A percentile compares a stretch with the other conserved stretches of the same genome.
Evolutionary conservation across 2,329 filamentous ascomycete genomes (phyloP).

Genomic region (Botrytis fabae): DNA sequence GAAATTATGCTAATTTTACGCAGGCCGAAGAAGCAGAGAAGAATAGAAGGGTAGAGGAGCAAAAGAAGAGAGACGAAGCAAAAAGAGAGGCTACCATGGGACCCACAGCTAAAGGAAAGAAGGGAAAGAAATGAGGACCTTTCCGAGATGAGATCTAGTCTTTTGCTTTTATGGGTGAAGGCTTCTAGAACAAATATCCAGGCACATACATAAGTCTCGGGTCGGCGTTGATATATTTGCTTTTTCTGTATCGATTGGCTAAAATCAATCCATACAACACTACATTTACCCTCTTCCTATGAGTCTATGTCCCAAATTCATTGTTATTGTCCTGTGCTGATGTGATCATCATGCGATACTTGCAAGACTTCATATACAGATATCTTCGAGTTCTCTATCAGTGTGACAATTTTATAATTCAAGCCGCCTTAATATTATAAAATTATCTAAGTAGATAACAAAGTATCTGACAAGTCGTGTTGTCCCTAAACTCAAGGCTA

Average conservation of each 20-base stretch:
- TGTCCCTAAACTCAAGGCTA: neutral
- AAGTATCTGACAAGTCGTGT: neutral
- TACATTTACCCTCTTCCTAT: neutral
- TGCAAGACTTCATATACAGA: neutral
- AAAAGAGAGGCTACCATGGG: no score
- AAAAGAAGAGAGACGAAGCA: no score
- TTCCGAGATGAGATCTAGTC: neutral
- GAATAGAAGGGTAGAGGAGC: no score
- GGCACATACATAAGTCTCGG: neutral
- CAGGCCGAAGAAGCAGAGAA: slow-evolving; percentile 42
- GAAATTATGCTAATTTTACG: slow-evolving; percentile 28
- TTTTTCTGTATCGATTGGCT: neutral
- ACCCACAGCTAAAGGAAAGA: slow-evolving; percentile 19
- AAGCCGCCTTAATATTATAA: neutral
- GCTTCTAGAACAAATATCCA: slow-evolving; percentile 5
- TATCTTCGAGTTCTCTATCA: neutral
- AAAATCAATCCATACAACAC: neutral
- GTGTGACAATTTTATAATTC: neutral
- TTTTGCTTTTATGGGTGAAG: slow-evolving; percentile 5
- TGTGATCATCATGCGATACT: neutral
- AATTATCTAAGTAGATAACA: neutral
- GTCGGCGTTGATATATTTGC: neutral
- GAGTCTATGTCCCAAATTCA: neutral
- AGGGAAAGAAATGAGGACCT: slow-evolving; percentile 18
- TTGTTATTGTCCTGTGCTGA: neutral